These are phyloP conservation scores for Ceratocystis variospora DNA, from an alignment of 2,329 filamentous ascomycete genomes.

Conservation along the genomic window DNA sequence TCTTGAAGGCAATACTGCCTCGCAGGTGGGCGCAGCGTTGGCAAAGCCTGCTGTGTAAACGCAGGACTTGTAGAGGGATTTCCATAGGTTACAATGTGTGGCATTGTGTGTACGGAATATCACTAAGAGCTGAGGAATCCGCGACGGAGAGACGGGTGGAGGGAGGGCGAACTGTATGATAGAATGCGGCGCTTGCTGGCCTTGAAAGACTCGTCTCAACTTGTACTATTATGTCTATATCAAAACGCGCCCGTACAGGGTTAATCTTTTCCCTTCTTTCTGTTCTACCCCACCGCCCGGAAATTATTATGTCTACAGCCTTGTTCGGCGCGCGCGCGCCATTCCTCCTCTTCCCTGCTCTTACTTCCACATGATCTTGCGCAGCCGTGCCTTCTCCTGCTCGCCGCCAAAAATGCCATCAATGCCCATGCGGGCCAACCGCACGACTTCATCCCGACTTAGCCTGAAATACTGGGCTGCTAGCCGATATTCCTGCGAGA, in stretches of 20 bases:
- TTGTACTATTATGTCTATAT: conserved; percentile 13
- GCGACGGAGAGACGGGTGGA: neutral
- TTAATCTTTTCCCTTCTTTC: neutral
- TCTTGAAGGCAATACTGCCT: conserved; percentile 29
- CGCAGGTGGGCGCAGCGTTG: conserved; percentile 38
- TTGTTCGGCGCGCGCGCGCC: neutral
- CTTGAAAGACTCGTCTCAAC: conserved; percentile 9
- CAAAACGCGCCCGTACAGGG: conserved; percentile 7
- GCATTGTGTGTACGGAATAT: neutral
- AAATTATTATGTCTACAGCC: neutral
- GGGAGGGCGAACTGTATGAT: conserved; percentile 2
- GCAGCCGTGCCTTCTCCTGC: conserved; percentile 45
- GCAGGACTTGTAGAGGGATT: neutral
- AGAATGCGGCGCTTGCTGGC: neutral
- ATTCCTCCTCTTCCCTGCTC: neutral
- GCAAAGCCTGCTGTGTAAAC: conserved; percentile 39
- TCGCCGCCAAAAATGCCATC: conserved; percentile 53
- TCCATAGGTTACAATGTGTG: neutral
- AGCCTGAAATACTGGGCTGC: conserved; percentile 58
- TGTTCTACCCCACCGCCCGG: neutral
- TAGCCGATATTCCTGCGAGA: conserved; percentile 65
- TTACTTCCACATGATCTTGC: conserved; percentile 35
- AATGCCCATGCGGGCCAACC: conserved; percentile 46
- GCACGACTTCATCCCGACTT: conserved; percentile 31
- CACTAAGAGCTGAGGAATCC: neutral